Conservation (phyloP, 108 stramenopile genomes). For the Pseudonitzschia pungens region DNA sequence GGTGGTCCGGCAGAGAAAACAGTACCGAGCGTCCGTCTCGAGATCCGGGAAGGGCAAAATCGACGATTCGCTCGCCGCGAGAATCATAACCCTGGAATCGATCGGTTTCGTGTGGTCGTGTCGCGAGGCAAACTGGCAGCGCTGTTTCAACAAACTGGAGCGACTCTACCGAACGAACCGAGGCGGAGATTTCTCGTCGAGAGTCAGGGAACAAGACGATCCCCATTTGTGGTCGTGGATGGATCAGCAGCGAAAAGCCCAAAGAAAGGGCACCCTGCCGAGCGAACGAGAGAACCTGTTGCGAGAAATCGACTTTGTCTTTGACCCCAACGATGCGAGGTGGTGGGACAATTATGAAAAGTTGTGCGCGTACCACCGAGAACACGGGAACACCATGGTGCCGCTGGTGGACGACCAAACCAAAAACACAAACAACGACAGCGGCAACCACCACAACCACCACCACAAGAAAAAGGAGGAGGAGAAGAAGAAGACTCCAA, state of each 20-base stretch:
- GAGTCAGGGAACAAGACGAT: constrained; percentile 21
- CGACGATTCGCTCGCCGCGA: neutral
- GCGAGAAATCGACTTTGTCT: constrained; percentile 33
- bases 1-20: constrained; percentile 34
- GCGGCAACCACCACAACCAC: no score
- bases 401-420: constrained; percentile 41
- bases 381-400: constrained; percentile 52
- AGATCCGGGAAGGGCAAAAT: constrained; percentile 14
- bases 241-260: constrained; percentile 40
- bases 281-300: constrained; percentile 22
- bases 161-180: neutral
- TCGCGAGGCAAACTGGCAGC: constrained; percentile 34
- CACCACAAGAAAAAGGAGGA: no score
- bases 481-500: constrained; percentile 36
- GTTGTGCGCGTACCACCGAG: constrained; percentile 33
- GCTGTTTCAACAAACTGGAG: constrained; percentile 28
- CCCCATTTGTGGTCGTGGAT: constrained; percentile 28
- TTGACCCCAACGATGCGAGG: constrained; percentile 24
- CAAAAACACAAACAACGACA: no score
- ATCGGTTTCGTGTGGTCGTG: constrained; percentile 41
- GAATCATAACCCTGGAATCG: constrained; percentile 26
- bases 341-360: constrained; percentile 38
- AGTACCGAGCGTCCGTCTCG: constrained; percentile 6
- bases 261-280: constrained; percentile 24
- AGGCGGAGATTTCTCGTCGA: constrained; percentile 6